phyloP scores from a whole-genome alignment of 2,329 filamentous ascomycete genomes.

The Ophiocordyceps unilateralis region DNA sequence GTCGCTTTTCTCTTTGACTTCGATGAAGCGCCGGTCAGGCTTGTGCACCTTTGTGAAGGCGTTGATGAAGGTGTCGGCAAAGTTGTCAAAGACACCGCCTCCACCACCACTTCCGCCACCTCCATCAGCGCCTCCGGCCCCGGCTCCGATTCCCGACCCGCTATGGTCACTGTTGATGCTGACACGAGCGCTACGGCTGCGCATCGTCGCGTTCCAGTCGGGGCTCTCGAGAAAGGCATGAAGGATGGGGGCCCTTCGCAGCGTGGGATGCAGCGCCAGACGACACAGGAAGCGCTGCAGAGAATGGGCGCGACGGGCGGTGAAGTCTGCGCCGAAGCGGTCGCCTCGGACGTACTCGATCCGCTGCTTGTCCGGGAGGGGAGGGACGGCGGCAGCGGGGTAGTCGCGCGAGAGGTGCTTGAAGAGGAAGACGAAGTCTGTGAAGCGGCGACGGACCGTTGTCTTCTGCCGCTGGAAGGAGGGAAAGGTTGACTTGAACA shows the following conservation, averaged over 20 bases:
- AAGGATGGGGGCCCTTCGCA: constrained; percentile 67
- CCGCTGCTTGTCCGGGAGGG: constrained; percentile 93
- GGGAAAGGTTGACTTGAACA: constrained; percentile 93
- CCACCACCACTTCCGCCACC: not conserved
- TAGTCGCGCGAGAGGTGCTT: constrained; percentile 79
- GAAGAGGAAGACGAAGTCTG: constrained; percentile 93
- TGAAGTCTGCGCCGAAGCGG: constrained; percentile 89
- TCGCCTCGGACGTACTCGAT: constrained; percentile 98
- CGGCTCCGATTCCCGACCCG: constrained; percentile 13
- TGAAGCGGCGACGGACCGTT: constrained; percentile 76
- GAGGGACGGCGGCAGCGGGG: constrained; percentile 80
- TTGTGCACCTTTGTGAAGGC: constrained; percentile 95
- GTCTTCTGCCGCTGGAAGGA: constrained; percentile 75
- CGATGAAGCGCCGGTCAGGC: constrained; percentile 83
- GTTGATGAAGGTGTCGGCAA: constrained; percentile 92
- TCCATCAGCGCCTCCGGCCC: not conserved
- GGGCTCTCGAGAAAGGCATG: constrained; percentile 80
- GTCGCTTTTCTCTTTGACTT: constrained; percentile 80
- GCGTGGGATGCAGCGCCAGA: constrained; percentile 70
- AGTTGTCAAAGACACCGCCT: constrained; percentile 74
- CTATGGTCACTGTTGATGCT: constrained; percentile 28
- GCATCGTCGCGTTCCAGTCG: constrained; percentile 97
- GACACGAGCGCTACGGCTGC: constrained; percentile 50
- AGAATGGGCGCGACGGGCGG: constrained; percentile 70
- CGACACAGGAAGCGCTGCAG: constrained; percentile 81